These are phyloP conservation scores for Phytophthora pistaciae DNA, from an alignment of 352 stramenopile genomes.

Conservation along the genomic window DNA sequence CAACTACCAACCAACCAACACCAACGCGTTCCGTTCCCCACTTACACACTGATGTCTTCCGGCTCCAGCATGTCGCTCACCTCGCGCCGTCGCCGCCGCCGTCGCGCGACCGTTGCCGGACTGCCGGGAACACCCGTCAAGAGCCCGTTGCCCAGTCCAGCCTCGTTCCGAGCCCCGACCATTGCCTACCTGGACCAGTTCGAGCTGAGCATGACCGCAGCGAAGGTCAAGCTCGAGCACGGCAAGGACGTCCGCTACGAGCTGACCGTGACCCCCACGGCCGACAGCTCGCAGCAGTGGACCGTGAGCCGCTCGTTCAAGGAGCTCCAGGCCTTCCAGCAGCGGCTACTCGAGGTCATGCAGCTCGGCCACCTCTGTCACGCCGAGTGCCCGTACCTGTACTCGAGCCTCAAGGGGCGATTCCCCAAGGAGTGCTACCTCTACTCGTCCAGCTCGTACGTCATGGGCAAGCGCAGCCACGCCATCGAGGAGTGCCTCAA, in stretches of 20 bases:
- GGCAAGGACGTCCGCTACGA: slow-evolving; percentile 59
- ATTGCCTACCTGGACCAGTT: slow-evolving; percentile 46
- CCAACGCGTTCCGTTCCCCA: background rate
- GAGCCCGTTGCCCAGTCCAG: slow-evolving; percentile 22
- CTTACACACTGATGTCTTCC: slow-evolving; percentile 16
- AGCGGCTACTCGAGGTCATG: slow-evolving; percentile 41
- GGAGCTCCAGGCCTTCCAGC: slow-evolving; percentile 56
- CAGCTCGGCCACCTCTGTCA: slow-evolving; percentile 66
- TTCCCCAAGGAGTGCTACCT: slow-evolving; percentile 71
- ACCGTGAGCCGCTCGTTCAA: slow-evolving; percentile 55
- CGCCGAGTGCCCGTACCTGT: slow-evolving; percentile 64
- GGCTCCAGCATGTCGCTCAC: slow-evolving; percentile 29
- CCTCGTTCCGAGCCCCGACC: slow-evolving; percentile 23
- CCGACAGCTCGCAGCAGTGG: slow-evolving; percentile 44
- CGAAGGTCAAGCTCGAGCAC: slow-evolving; percentile 23
- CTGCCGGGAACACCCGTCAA: slow-evolving; percentile 21
- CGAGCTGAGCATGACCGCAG: slow-evolving; percentile 34
- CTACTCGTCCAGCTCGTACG: slow-evolving; percentile 46
- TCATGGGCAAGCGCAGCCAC: slow-evolving; percentile 43
- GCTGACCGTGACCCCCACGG: slow-evolving; percentile 47
- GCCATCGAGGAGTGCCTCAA: slow-evolving; percentile 46
- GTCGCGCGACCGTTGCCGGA: slow-evolving; percentile 16
- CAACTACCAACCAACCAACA: slow-evolving; percentile 4
- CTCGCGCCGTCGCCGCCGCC: slow-evolving; percentile 32
- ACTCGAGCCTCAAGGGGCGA: slow-evolving; percentile 67